Evolutionary conservation across 352 stramenopile genomes (phyloP), one percentile per base, ranked within the genome.

Genomic region (Stramenopiles sp.): DNA sequence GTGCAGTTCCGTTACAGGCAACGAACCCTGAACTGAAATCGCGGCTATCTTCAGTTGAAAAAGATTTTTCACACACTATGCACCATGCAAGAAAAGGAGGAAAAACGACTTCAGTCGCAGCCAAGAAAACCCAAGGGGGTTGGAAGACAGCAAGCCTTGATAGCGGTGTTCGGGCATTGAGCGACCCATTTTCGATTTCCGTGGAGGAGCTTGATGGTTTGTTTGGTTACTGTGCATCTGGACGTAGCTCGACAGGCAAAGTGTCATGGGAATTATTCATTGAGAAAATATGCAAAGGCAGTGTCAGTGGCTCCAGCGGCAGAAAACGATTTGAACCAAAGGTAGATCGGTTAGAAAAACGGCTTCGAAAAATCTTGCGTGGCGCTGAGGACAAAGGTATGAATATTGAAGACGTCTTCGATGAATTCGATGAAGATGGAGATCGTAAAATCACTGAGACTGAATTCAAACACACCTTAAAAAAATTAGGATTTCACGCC

Each of bases 1-100:
- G 90, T 30, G 91, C 91, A 30, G 85, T 87, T 14, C 88, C 89
- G 1, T 80, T 95, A 0, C 86, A 92, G 0, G 90, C 93, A 67
- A 87, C 85, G 0, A 92, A 93, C 27, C 81, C 88, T 1, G 90
- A 95, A 32, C 83, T 95, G 14, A 84, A 85, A 82, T 86, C 85
- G 7, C 76, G 93, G 14, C 83, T 94, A 0, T 33, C 71, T 14
- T 33, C 30, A 31, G 4, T 4, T 14, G 4, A 55, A 55, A 55
- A 55, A 55, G 39, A 55, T 14, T 55, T 55, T 55, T 55, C 39
- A 55, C 39, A 14, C 4, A 55, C 39, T 14, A 14, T 14, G 14
- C 14, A 4, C 4, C 39, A 55, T 14, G 39, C 4, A 14, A 31
- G 71, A 33, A 78, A 33, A 4, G 22, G 22, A 4, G 71, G 31